Evolutionary conservation across 164 flowering plant species (phyloP).

Genomic region (Magnolia kwangsiensis): DNA sequence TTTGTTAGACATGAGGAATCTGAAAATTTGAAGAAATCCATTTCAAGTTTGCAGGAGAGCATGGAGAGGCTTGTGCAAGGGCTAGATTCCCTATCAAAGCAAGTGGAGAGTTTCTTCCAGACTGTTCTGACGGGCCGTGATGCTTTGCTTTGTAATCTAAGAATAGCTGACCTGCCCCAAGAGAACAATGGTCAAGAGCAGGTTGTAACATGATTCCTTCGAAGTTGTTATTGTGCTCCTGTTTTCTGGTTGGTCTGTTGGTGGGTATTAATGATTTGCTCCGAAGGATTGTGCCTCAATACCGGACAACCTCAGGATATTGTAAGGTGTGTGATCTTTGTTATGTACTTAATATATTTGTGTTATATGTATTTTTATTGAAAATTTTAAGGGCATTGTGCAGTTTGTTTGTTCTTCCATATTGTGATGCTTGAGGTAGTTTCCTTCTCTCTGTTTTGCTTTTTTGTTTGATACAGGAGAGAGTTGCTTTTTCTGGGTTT

Average conservation of each 20-base stretch:
- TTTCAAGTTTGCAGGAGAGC: constrained; percentile 30
- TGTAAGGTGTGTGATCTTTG: constrained; percentile 9
- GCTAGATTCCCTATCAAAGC: constrained; percentile 56
- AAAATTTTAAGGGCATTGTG: too few species aligned
- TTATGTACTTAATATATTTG: neutral
- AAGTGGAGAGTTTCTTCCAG: constrained; percentile 82
- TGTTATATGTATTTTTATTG: neutral
- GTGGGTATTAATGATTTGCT: neutral
- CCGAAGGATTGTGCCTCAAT: constrained; percentile 1
- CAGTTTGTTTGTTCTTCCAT: too few species aligned
- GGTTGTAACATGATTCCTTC: constrained; percentile 20
- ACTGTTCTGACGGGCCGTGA: constrained; percentile 75
- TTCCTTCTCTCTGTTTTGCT: too few species aligned
- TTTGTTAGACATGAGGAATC: constrained; percentile 23
- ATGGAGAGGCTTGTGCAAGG: constrained; percentile 53
- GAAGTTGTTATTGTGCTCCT: neutral
- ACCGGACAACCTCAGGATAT: neutral
- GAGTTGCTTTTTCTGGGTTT: too few species aligned
- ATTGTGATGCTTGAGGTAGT: too few species aligned
- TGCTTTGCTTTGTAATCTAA: constrained; percentile 69
- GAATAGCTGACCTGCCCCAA: constrained; percentile 28
- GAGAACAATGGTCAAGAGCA: constrained; percentile 25
- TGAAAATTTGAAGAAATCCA: constrained; percentile 28
- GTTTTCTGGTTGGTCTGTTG: constrained; percentile 1
- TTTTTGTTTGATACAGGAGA: too few species aligned